Conservation (phyloP, 2,329 filamentous ascomycete genomes). For the Arthrobotrys conoides region DNA sequence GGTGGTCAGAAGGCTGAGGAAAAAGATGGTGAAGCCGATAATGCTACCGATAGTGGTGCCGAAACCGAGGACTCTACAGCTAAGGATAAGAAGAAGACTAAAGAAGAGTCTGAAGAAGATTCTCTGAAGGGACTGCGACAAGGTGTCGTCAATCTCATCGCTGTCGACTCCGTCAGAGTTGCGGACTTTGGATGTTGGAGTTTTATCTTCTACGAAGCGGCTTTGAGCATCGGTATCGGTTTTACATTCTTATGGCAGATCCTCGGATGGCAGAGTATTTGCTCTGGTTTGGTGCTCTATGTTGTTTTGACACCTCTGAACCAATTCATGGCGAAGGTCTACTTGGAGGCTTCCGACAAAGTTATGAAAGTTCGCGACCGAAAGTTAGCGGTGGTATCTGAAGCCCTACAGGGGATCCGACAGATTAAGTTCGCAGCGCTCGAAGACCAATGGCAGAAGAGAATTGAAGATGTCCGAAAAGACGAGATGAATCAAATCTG, state of each 20-base stretch:
- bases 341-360: constrained; percentile 76
- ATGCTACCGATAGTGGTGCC: constrained; percentile 62
- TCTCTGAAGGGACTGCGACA: constrained; percentile 75
- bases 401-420: constrained; percentile 80
- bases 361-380: constrained; percentile 83
- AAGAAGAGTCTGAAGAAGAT: constrained; percentile 70
- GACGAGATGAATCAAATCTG: constrained; percentile 78
- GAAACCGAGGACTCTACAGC: constrained; percentile 60
- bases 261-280: constrained; percentile 79
- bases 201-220: constrained; percentile 75
- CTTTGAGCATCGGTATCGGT: constrained; percentile 77
- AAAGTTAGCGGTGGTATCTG: constrained; percentile 81
- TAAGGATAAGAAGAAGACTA: constrained; percentile 65
- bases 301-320: constrained; percentile 78
- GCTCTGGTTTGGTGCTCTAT: constrained; percentile 77
- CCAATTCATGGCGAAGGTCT: constrained; percentile 76
- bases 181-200: constrained; percentile 78
- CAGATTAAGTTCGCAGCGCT: constrained; percentile 88
- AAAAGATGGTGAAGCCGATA: constrained; percentile 63
- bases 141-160: constrained; percentile 82
- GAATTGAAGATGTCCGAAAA: constrained; percentile 76
- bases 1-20: constrained; percentile 70
- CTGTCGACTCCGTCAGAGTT: constrained; percentile 80
- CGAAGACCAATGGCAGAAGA: constrained; percentile 80
- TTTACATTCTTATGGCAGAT: constrained; percentile 77